phyloP scores from a whole-genome alignment of 768 basidiomycete species.

The Termitomyces eurrhizus region DNA sequence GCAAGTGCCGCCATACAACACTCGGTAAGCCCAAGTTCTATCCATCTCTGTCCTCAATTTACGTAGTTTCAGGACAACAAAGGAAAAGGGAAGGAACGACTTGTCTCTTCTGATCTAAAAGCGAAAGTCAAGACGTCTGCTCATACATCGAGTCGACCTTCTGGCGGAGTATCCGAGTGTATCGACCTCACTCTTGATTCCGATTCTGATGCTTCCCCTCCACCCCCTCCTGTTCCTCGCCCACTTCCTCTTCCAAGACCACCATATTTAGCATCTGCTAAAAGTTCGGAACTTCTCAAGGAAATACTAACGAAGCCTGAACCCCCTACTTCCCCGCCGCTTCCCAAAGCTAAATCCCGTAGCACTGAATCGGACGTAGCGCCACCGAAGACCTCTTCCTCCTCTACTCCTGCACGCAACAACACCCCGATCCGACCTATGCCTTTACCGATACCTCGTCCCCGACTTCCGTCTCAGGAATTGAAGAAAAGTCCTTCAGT shows the following conservation, averaged over 20 bases:
- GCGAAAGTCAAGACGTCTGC: neutral
- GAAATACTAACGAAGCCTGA: neutral
- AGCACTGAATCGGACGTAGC: neutral
- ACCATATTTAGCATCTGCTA: neutral
- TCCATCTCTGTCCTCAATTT: neutral
- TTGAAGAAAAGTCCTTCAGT: neutral
- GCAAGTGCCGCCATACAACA: neutral
- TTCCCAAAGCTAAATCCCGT: neutral
- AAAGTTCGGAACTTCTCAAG: neutral
- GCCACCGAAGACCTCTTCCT: neutral
- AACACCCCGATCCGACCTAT: neutral
- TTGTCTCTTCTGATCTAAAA: neutral
- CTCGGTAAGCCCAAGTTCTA: neutral
- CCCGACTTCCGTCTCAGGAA: neutral
- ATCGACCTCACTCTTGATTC: constrained; percentile 13
- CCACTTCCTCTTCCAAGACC: neutral
- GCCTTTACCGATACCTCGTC: constrained; percentile 14
- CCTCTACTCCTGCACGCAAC: neutral
- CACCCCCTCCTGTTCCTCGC: neutral
- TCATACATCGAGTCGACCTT: neutral
- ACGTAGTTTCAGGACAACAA: neutral
- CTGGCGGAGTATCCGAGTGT: neutral
- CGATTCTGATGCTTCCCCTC: constrained; percentile 1
- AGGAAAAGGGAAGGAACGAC: neutral
- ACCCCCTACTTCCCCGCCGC: neutral